Percentiles rank a stretch among this genome's conserved stretches.
phyloP scores from a whole-genome alignment of 2,329 filamentous ascomycete genomes.

The Calonectria naviculata region DNA sequence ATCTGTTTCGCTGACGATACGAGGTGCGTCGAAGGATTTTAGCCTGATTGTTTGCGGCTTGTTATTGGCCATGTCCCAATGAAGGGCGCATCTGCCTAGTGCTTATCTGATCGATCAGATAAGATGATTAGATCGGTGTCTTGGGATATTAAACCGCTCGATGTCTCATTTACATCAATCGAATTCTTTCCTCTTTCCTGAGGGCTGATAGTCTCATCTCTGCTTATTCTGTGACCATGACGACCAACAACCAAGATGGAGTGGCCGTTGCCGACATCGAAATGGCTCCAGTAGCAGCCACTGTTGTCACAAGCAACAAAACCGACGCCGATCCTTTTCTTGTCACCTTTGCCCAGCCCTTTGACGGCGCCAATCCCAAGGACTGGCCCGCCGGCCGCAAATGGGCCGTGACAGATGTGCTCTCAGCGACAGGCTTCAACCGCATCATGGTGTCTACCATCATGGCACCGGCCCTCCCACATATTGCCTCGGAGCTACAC shows the following conservation, averaged over 20 bases:
- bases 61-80: background rate
- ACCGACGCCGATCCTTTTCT: constrained; percentile 34
- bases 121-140: background rate
- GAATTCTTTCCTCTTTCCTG: background rate
- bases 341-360: constrained; percentile 38
- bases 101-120: constrained; percentile 5
- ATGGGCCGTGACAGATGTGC: constrained; percentile 60
- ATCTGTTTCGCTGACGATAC: background rate
- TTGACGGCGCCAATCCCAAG: constrained; percentile 50
- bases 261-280: background rate
- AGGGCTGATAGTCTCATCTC: background rate
- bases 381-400: constrained; percentile 54
- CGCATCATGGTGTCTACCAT: constrained; percentile 64
- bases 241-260: background rate
- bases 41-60: background rate
- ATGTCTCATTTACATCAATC: background rate
- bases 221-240: background rate
- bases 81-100: background rate
- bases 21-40: background rate
- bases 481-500: constrained; percentile 62
- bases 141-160: background rate
- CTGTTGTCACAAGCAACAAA: background rate
- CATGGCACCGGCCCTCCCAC: constrained; percentile 60
- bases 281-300: background rate
- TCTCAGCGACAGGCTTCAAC: constrained; percentile 62